phyloP scores from a whole-genome alignment of 2,329 filamentous ascomycete genomes.

The Xylaria sp. region DNA sequence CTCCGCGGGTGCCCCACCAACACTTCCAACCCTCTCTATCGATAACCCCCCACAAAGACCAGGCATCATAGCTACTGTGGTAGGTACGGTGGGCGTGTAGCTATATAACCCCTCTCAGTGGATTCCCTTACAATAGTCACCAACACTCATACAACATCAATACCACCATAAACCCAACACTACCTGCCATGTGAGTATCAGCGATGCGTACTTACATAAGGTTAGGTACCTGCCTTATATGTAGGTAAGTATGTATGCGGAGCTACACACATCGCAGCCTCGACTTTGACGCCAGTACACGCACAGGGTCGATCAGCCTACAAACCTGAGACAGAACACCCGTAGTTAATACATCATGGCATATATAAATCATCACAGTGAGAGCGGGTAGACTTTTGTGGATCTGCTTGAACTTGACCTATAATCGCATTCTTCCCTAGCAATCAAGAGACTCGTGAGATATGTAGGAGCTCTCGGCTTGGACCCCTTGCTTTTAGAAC shows the following conservation, averaged over 20 bases:
- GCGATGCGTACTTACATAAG: no score
- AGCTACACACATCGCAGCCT: not conserved
- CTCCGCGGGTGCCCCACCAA: constrained; percentile 19
- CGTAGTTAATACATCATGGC: not conserved
- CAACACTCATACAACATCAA: no score
- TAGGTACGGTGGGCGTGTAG: no score
- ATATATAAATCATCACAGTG: not conserved
- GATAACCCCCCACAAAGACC: no score
- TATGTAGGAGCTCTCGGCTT: not conserved
- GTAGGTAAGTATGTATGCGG: no score
- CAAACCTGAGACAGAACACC: not conserved
- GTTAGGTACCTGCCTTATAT: no score
- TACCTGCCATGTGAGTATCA: no score
- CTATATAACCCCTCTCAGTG: no score
- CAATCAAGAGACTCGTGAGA: not conserved
- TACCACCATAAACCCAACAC: no score
- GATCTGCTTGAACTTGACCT: not conserved
- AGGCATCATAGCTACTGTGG: no score
- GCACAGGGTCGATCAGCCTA: not conserved
- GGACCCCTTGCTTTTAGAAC: not conserved
- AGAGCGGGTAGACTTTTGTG: not conserved
- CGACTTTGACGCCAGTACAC: not conserved
- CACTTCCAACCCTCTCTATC: no score
- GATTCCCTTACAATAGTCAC: no score
- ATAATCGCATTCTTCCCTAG: not conserved